Evolutionary conservation across 768 basidiomycete genomes (phyloP).

Genomic region (Pisolithus orientalis): DNA sequence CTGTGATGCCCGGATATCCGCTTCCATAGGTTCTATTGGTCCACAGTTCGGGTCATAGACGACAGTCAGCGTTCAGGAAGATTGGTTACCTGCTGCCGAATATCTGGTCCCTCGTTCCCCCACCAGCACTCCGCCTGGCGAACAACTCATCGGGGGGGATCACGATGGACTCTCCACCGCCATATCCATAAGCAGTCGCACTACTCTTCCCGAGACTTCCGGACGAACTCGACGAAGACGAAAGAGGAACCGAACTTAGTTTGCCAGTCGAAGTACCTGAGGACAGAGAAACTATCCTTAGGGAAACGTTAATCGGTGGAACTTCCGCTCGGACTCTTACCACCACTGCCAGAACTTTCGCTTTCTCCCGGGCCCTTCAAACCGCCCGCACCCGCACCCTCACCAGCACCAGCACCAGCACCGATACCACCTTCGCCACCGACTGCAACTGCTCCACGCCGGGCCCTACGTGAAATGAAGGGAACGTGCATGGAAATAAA

Average conservation of each 20-base stretch:
- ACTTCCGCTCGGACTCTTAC: neutral
- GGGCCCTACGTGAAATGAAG: too few species aligned
- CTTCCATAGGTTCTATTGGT: conserved; percentile 48
- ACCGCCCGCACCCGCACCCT: too few species aligned
- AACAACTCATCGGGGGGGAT: conserved; percentile 44
- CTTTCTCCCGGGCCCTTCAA: neutral
- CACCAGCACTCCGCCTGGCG: conserved; percentile 45
- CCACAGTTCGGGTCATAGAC: neutral
- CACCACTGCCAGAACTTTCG: neutral
- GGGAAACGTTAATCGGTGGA: neutral
- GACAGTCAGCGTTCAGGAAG: neutral
- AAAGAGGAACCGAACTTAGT: too few species aligned
- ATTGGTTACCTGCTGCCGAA: conserved; percentile 37
- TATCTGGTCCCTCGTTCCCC: conserved; percentile 40
- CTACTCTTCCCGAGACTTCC: conserved; percentile 13
- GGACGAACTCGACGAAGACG: neutral
- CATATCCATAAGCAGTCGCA: conserved; percentile 28
- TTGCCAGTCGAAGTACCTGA: too few species aligned
- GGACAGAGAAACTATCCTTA: too few species aligned
- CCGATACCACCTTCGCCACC: too few species aligned
- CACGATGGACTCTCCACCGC: conserved; percentile 23
- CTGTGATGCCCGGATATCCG: conserved; percentile 49
- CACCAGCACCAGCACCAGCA: too few species aligned
- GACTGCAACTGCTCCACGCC: too few species aligned
- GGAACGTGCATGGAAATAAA: too few species aligned